Conservation (phyloP, 208 protist species). For the Trypanosoma brucei region DNA sequence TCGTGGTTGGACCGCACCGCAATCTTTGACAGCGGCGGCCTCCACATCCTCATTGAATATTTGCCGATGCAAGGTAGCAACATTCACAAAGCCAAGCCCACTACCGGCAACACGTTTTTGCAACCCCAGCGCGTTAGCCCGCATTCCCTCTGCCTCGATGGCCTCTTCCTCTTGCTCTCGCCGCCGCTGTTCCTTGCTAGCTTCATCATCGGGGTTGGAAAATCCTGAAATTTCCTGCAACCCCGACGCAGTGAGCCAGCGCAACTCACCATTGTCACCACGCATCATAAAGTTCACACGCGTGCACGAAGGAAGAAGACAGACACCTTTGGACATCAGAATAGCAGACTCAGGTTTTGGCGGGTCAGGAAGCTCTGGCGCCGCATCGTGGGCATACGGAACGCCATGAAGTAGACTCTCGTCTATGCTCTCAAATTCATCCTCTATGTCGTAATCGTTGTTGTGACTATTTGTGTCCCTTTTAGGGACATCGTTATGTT, state of each 20-base stretch:
- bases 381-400: slow-evolving; percentile 37
- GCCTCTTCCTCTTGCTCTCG: slow-evolving; percentile 10
- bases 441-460: neutral
- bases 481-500: too few species aligned
- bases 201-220: slow-evolving; percentile 3
- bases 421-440: slow-evolving; percentile 18
- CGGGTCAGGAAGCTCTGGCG: neutral
- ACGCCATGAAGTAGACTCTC: slow-evolving; percentile 39
- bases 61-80: slow-evolving; percentile 20
- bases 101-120: slow-evolving; percentile 1
- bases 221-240: slow-evolving; percentile 1
- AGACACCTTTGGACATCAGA: slow-evolving; percentile 10
- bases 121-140: slow-evolving; percentile 5
- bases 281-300: slow-evolving; percentile 44
- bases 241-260: slow-evolving; percentile 51
- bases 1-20: neutral
- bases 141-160: neutral
- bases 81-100: slow-evolving; percentile 22
- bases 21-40: slow-evolving; percentile 2
- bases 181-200: neutral
- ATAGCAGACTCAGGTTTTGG: neutral
- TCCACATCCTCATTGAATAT: slow-evolving; percentile 19
- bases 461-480: neutral
- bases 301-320: slow-evolving; percentile 21
- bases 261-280: slow-evolving; percentile 53